Conservation (phyloP, 106 monocot genomes). For the Chionographis japonica region DNA sequence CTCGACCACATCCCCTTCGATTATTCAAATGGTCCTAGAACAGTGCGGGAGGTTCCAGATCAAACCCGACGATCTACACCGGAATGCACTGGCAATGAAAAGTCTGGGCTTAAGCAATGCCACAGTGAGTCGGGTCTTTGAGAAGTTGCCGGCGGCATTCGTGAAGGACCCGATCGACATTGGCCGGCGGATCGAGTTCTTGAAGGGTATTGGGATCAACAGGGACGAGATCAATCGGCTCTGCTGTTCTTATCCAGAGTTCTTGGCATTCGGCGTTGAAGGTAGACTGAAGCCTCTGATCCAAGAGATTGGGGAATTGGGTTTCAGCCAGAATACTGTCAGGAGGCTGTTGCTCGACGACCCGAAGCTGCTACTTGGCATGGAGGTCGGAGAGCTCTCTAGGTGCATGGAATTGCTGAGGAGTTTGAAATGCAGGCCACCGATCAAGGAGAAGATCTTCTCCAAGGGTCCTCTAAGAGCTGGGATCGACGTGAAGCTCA, state of each 20-base stretch:
- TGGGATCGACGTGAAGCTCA: constrained; percentile 41
- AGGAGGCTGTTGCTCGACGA: constrained; percentile 25
- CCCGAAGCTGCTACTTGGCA: constrained; percentile 37
- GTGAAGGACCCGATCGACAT: constrained; percentile 19
- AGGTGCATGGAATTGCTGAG: constrained; percentile 38
- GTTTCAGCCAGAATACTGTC: constrained; percentile 29
- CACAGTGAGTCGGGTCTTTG: constrained; percentile 30
- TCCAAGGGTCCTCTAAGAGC: constrained; percentile 39
- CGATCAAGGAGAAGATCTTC: constrained; percentile 58
- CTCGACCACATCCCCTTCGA: not conserved
- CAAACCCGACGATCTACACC: constrained; percentile 21
- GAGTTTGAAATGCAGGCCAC: constrained; percentile 59
- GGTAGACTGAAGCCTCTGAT: constrained; percentile 52
- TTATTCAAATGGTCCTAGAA: constrained; percentile 27
- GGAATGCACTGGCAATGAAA: constrained; percentile 18
- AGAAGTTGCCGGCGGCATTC: constrained; percentile 23
- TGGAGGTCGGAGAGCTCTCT: constrained; percentile 72
- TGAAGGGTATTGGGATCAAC: constrained; percentile 25
- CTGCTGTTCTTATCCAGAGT: constrained; percentile 30
- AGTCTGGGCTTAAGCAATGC: constrained; percentile 32
- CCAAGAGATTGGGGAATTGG: constrained; percentile 43
- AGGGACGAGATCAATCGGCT: constrained; percentile 36
- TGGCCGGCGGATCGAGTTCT: constrained; percentile 23
- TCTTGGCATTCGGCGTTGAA: constrained; percentile 24
- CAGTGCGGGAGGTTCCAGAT: constrained; percentile 26